These are phyloP conservation scores for Corymbia calophylla DNA, from an alignment of 441 rosid genomes.

Conservation along the genomic window DNA sequence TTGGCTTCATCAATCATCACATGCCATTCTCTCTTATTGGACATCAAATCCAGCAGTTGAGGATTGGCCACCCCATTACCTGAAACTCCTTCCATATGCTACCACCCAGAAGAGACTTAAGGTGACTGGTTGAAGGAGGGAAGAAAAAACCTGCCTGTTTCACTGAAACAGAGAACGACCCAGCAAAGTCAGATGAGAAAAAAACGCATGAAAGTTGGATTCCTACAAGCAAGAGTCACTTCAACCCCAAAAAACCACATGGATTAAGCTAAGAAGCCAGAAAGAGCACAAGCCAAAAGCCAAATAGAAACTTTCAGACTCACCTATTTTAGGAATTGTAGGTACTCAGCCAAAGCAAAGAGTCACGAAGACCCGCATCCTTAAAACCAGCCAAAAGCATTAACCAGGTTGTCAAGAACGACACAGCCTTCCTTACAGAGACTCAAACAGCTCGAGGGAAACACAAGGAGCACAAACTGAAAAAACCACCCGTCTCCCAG, in stretches of 20 bases:
- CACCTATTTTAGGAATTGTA: conserved; percentile 2
- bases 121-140: neutral
- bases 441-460: neutral
- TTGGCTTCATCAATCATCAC: conserved; percentile 1
- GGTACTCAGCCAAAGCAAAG: conserved; percentile 17
- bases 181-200: neutral
- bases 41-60: conserved; percentile 41
- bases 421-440: neutral
- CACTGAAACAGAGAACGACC: neutral
- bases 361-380: conserved; percentile 18
- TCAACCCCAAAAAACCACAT: neutral
- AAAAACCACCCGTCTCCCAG: neutral
- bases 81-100: conserved; percentile 33
- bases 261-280: neutral
- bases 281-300: neutral
- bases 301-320: neutral
- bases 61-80: conserved; percentile 37
- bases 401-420: neutral
- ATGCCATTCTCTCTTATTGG: conserved; percentile 31
- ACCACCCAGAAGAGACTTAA: neutral
- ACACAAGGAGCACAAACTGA: neutral
- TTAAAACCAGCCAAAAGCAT: conserved; percentile 4
- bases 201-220: neutral
- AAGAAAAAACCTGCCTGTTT: neutral
- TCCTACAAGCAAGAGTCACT: neutral